Percentiles rank a stretch among this genome's conserved stretches.
Conservation (phyloP, 23 red algal genomes). For the Gracilaria domingensis region DNA sequence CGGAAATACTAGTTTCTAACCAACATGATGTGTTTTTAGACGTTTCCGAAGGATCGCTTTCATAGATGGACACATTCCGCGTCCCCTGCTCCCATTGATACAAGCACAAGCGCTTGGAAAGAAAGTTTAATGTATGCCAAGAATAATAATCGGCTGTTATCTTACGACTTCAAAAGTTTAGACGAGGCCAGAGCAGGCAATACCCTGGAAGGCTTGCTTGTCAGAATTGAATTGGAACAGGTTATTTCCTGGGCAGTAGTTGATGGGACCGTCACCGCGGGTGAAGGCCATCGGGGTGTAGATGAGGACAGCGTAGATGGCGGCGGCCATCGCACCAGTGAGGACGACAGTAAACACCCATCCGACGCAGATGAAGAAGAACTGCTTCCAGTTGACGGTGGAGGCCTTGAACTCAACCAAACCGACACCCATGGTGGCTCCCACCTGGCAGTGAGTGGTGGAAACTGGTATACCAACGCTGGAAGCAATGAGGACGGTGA, state of each 20-base stretch:
- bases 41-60: too few relatives aligned
- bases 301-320: slow-evolving; percentile 53
- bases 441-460: slow-evolving; percentile 97
- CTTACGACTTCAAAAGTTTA: too few relatives aligned
- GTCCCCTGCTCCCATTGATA: too few relatives aligned
- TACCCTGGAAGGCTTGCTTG: slow-evolving; percentile 52
- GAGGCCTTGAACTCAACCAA: slow-evolving; percentile 74
- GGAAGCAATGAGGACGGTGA: slow-evolving; percentile 95
- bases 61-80: too few relatives aligned
- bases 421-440: slow-evolving; percentile 86
- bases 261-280: slow-evolving; percentile 14
- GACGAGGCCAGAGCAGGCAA: slow-evolving; percentile 60
- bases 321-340: slow-evolving; percentile 57
- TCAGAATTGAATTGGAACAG: slow-evolving; percentile 59
- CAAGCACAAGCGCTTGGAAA: too few relatives aligned
- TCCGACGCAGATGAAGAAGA: slow-evolving; percentile 75
- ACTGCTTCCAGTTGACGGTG: slow-evolving; percentile 94
- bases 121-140: too few relatives aligned
- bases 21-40: too few relatives aligned
- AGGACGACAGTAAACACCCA: slow-evolving; percentile 87
- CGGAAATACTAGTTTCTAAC: too few relatives aligned
- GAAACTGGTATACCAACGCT: slow-evolving; percentile 90
- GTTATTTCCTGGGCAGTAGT: slow-evolving; percentile 72
- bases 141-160: too few relatives aligned
- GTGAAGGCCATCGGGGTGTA: slow-evolving; percentile 52